A percentile compares a stretch with the other conserved stretches of the same genome.
phyloP scores from a whole-genome alignment of 441 rosid species.

The Gossypium gossypioides region DNA sequence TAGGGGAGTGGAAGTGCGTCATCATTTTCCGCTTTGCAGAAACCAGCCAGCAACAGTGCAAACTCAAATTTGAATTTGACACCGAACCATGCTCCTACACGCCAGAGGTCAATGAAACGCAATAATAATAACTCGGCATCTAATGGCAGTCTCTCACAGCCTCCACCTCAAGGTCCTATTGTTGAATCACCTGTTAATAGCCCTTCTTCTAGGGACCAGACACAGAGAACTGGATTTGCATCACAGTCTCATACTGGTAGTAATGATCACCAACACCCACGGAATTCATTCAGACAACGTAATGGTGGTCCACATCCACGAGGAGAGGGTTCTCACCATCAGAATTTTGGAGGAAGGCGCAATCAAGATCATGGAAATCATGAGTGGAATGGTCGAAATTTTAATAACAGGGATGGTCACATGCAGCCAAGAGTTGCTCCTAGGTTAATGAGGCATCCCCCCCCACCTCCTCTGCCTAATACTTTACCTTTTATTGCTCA shows the following conservation, averaged over 20 bases:
- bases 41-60: constrained; percentile 32
- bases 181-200: constrained; percentile 31
- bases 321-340: constrained; percentile 52
- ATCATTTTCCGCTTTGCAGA: constrained; percentile 26
- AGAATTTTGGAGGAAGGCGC: constrained; percentile 47
- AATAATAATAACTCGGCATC: constrained; percentile 28
- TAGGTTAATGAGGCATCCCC: constrained; percentile 49
- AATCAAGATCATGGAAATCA: constrained; percentile 73
- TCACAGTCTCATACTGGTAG: constrained; percentile 23
- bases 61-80: constrained; percentile 33
- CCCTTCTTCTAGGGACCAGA: constrained; percentile 44
- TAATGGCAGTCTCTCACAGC: constrained; percentile 32
- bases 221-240: constrained; percentile 33
- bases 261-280: constrained; percentile 44
- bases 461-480: constrained; percentile 43
- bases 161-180: constrained; percentile 24
- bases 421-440: constrained; percentile 46
- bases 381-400: constrained; percentile 51
- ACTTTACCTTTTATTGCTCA: constrained; percentile 42
- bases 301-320: constrained; percentile 41
- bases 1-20: constrained; percentile 39
- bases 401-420: constrained; percentile 57
- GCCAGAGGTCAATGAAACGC: constrained; percentile 42
- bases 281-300: constrained; percentile 39
- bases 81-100: constrained; percentile 28